Conservation (phyloP, 768 basidiomycete genomes). For the Mycena belliarum region DNA sequence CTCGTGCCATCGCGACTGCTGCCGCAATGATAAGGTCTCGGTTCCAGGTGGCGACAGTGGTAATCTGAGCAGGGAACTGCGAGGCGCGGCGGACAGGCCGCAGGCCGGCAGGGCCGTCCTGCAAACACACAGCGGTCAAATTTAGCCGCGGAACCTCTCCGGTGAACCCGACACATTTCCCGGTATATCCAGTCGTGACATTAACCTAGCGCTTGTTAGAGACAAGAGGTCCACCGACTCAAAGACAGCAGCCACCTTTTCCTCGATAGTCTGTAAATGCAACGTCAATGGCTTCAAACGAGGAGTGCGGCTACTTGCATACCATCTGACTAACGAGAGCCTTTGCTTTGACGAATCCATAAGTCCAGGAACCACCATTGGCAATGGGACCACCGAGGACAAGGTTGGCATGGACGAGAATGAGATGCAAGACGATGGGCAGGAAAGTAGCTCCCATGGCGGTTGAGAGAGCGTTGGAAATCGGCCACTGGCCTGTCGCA, state of each 20-base stretch:
- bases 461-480: background rate
- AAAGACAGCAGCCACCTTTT: background rate
- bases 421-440: background rate
- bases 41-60: slow-evolving; percentile 12
- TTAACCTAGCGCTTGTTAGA: slow-evolving; percentile 6
- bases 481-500: too few species aligned
- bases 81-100: slow-evolving; percentile 11
- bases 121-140: background rate
- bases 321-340: slow-evolving; percentile 10
- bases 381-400: background rate
- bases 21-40: slow-evolving; percentile 7
- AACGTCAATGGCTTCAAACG: background rate
- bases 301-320: background rate
- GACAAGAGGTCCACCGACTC: background rate
- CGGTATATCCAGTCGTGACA: slow-evolving; percentile 12
- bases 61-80: slow-evolving; percentile 8
- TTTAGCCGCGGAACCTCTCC: slow-evolving; percentile 8
- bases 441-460: background rate
- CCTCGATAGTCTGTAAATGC: slow-evolving; percentile 5
- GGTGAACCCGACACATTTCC: slow-evolving; percentile 11
- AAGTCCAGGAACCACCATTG: slow-evolving; percentile 3
- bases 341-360: slow-evolving; percentile 5
- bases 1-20: slow-evolving; percentile 2
- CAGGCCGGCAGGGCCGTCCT: slow-evolving; percentile 5
- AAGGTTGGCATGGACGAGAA: background rate